Base-by-base conservation (phyloP, 2,329 filamentous ascomycete genomes). In the Aspergillus glaucus region DNA sequence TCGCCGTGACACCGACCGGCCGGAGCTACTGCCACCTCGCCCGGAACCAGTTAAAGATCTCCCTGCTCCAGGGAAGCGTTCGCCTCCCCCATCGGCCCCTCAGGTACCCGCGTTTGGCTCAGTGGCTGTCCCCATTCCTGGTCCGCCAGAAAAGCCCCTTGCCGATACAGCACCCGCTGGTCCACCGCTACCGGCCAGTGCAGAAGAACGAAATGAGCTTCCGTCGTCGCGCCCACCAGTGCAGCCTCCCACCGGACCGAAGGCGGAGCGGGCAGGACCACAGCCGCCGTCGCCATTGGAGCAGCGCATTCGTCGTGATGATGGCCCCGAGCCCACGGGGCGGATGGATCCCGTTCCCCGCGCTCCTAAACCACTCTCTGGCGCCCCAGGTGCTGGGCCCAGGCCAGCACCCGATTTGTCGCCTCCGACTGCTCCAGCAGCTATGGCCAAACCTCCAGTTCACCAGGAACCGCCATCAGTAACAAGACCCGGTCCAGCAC, bases 101-200 rank as follows among this genome's bases (percentile, higher is more conserved):
- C 69, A 71, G 44, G 68, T 72, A 7, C 69, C 70, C 24, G 68
- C 70, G 2, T 72, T 72, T 61, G 69, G 69, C 17, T 70, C 67
- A 3, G 58, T 72, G 9, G 55, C 62, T 17, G 56, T 64, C 10
- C 60, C 62, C 10, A 60, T 62, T 15, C 55, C 55, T 1, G 53
- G 55, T 10, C 37, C 57, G 10, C 47, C 59, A 2, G 55, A 59
- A 8, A 65, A 63, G 43, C 47, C 52, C 14, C 21, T 55, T 2
- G 21, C 42, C 2, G 63, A 62, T 9, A 17, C 46, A 37, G 42
- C 39, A 6, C 43, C 53, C 5, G 30, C 45, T 6, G n/a, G 48
- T 8, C 40, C 44, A 9, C 42, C 43, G 7, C 40, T 53, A 6
- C 34, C 49, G 9, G 14, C 46, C 1, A 58, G 49, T 22, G 4